Conservation (phyloP, 2,329 filamentous ascomycete genomes). For the Xylariaceae sp. region DNA sequence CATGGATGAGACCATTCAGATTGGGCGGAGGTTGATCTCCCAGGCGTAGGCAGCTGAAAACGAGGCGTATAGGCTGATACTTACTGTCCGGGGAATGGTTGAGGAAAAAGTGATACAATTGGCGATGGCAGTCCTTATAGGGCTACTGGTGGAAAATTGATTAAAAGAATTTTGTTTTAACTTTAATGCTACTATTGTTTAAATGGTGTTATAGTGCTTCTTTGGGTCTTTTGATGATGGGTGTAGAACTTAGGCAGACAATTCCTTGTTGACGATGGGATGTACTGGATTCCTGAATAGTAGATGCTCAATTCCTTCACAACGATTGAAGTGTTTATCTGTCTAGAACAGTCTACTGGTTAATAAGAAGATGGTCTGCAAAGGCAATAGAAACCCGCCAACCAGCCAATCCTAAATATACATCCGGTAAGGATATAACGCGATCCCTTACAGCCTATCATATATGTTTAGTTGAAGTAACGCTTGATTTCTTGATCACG, state of each 20-base stretch:
- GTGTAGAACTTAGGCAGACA: no score
- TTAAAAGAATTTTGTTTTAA: neutral
- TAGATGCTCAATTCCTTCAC: no score
- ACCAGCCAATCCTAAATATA: constrained; percentile 4
- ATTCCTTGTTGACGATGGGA: no score
- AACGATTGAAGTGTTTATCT: neutral
- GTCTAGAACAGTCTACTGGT: constrained; percentile 3
- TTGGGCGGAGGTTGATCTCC: constrained; percentile 59
- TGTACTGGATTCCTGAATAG: no score
- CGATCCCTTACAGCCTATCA: neutral
- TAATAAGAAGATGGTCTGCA: constrained; percentile 5
- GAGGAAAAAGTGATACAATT: neutral
- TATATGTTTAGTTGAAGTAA: no score
- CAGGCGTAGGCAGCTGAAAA: constrained; percentile 37
- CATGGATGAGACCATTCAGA: constrained; percentile 58
- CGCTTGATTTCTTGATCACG: neutral
- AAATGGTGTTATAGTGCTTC: neutral
- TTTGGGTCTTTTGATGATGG: neutral
- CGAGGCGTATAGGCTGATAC: constrained; percentile 22
- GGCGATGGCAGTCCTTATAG: constrained; percentile 2
- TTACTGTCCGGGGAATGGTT: neutral
- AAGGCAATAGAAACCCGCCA: neutral
- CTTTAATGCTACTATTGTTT: neutral
- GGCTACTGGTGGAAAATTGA: constrained; percentile 1
- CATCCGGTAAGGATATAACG: neutral